Percentiles rank a stretch among this genome's conserved stretches.
These are phyloP conservation scores for Fusarium setosum DNA, from an alignment of 2,329 filamentous ascomycete species.

Conservation along the genomic window DNA sequence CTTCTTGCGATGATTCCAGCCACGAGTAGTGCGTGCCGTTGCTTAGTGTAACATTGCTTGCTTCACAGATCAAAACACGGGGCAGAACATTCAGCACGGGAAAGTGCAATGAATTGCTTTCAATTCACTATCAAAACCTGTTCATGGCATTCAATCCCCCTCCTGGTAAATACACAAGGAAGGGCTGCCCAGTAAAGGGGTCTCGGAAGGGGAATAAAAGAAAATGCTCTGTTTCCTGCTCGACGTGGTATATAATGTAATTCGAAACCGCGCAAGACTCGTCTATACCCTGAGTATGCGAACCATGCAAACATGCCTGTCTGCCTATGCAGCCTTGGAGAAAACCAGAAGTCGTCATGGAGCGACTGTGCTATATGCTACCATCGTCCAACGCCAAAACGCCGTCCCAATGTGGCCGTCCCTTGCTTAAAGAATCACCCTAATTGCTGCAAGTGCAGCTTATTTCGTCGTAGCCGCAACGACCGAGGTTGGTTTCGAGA, in stretches of 20 bases:
- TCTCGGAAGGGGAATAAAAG: not conserved
- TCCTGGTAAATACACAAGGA: not conserved
- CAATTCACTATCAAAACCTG: not conserved
- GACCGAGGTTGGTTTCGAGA: conserved; percentile 37
- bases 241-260: conserved; percentile 40
- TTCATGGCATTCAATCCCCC: not conserved
- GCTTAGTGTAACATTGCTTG: not conserved
- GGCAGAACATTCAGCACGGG: no score
- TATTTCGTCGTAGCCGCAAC: conserved; percentile 22
- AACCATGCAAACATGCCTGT: conserved; percentile 28
- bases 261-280: conserved; percentile 28
- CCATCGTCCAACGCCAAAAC: conserved; percentile 33
- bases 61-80: no score
- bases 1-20: no score
- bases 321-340: conserved; percentile 25
- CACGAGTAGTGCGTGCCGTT: not conserved
- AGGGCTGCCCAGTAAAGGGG: not conserved
- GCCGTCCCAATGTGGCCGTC: conserved; percentile 26
- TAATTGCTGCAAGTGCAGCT: conserved; percentile 1
- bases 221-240: conserved; percentile 19
- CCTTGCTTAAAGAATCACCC: conserved; percentile 13
- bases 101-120: not conserved
- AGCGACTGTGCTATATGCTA: conserved; percentile 20
- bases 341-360: conserved; percentile 10
- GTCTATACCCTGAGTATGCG: conserved; percentile 22